phyloP scores from a whole-genome alignment of 1,284 basidiomycete species.

The Cryptococcus amylolentus region DNA sequence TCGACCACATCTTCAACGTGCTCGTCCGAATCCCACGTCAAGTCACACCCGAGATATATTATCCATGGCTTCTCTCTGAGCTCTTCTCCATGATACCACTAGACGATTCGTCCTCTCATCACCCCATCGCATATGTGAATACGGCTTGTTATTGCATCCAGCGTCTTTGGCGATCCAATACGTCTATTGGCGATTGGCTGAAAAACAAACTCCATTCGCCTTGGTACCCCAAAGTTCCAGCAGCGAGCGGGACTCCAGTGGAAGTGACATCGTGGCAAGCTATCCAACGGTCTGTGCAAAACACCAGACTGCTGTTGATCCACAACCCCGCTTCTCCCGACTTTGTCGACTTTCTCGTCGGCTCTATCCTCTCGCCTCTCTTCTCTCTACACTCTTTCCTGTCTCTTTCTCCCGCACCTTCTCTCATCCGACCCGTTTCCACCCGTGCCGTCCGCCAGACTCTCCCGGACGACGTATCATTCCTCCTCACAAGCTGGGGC shows the following conservation, averaged over 20 bases:
- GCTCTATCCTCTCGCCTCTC: conserved; percentile 64
- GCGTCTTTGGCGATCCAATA: conserved; percentile 23
- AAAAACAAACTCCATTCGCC: conserved; percentile 50
- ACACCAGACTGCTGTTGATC: conserved; percentile 16
- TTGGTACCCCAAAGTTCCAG: conserved; percentile 24
- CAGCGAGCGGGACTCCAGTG: neutral
- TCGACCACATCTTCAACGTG: conserved; percentile 38
- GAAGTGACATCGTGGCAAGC: conserved; percentile 7
- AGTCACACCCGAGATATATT: conserved; percentile 27
- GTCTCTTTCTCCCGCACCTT: neutral
- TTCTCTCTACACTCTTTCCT: conserved; percentile 63
- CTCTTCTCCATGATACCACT: conserved; percentile 25
- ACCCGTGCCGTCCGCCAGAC: conserved; percentile 12
- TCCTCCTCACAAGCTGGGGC: conserved; percentile 68
- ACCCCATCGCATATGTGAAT: conserved; percentile 25
- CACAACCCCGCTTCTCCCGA: conserved; percentile 73
- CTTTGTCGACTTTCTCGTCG: conserved; percentile 62
- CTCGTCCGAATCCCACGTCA: conserved; percentile 30
- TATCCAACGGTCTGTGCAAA: conserved; percentile 13
- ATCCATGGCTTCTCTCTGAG: conserved; percentile 22
- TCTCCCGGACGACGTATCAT: conserved; percentile 58
- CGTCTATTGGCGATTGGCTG: conserved; percentile 43
- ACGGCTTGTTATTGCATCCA: conserved; percentile 33
- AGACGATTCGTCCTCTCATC: conserved; percentile 9
- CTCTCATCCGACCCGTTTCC: neutral